Evolutionary conservation across 768 basidiomycete genomes (phyloP), one percentile per base, ranked within the genome.

Genomic region (Hortiboletus campestris): DNA sequence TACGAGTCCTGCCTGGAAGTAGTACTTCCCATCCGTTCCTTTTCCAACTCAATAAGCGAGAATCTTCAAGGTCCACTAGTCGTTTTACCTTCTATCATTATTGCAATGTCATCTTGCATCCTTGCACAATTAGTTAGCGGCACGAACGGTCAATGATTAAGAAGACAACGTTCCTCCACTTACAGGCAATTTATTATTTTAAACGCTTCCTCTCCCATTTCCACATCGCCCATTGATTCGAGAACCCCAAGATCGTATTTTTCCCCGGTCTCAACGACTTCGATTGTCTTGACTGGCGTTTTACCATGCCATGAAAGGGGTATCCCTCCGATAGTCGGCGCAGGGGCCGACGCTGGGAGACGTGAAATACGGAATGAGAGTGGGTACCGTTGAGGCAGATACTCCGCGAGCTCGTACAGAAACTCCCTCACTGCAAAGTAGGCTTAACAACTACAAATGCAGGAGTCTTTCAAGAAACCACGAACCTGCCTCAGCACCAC

Each of bases 1-100:
- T 57, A 90, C 83, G 0, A 83, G 83, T 9, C 89, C 90, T 38
- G 82, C 87, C 65, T 89, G 89, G 55, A 93, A 83, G 65, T 89
- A 88, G 64, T 89, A 89, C 47, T 75, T 75, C 25, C 88, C 86
- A 56, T 91, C 86, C 12, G 74, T 65, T 29, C 87, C 86, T 85
- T 68, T 47, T 34, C 41, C 38, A 32, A n/a, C 28, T 13, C 2
- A 16, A 19, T 57, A 25, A 60, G 55, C 35, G 55, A 6, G 14
- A 9, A 54, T 52, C 48, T 32, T 25, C 20, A 45, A 10, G 9
- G 12, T 20, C 11, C 8, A 4, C 22, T 12, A 2, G 25, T 36
- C 8, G 13, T 1, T 6, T 41, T 51, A 80, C 82, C 84, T 78
- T 84, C 83, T 34, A 84, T 72, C 84, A 85, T 84, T 13, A 85